A percentile compares a stretch with the other conserved stretches of the same genome.
These are phyloP conservation scores for Globisporangium takayamanum DNA, from an alignment of 352 stramenopile genomes.

Conservation along the genomic window DNA sequence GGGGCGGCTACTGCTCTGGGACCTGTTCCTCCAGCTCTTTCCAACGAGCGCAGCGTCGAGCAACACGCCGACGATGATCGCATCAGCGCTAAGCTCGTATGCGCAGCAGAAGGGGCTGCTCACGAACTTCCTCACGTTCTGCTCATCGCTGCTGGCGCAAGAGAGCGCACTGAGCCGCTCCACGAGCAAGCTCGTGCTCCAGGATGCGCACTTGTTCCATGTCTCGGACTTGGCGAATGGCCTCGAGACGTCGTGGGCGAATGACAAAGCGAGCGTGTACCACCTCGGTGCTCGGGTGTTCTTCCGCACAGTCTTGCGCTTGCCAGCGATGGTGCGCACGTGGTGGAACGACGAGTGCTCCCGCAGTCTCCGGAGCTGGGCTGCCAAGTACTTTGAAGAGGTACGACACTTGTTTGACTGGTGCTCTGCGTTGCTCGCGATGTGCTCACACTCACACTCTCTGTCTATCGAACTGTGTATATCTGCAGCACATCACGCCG, in stretches of 20 bases:
- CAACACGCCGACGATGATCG: conserved; percentile 33
- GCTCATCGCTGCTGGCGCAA: conserved; percentile 54
- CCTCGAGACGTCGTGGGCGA: conserved; percentile 17
- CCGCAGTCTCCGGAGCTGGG: conserved; percentile 73
- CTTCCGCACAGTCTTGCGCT: conserved; percentile 72
- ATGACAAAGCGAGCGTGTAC: conserved; percentile 39
- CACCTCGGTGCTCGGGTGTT: conserved; percentile 59
- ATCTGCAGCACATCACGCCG: conserved; percentile 57
- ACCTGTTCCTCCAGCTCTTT: conserved; percentile 81
- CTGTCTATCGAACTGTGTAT: background rate
- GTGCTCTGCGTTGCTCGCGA: background rate
- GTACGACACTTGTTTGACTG: conserved; percentile 18
- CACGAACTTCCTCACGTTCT: conserved; percentile 55
- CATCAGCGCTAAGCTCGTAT: conserved; percentile 71
- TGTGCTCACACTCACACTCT: conserved; percentile 2
- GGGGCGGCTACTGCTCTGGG: conserved; percentile 62
- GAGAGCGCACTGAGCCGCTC: conserved; percentile 27
- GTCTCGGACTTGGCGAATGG: conserved; percentile 31
- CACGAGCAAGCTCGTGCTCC: conserved; percentile 23
- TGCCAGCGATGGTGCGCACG: conserved; percentile 83
- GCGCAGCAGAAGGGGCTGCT: conserved; percentile 52
- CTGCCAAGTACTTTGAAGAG: conserved; percentile 86
- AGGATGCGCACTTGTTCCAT: conserved; percentile 44
- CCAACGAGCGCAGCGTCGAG: conserved; percentile 19
- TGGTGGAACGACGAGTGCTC: conserved; percentile 90